phyloP scores from a whole-genome alignment of 495 filamentous ascomycete species.

The Cryomyces antarcticus region DNA sequence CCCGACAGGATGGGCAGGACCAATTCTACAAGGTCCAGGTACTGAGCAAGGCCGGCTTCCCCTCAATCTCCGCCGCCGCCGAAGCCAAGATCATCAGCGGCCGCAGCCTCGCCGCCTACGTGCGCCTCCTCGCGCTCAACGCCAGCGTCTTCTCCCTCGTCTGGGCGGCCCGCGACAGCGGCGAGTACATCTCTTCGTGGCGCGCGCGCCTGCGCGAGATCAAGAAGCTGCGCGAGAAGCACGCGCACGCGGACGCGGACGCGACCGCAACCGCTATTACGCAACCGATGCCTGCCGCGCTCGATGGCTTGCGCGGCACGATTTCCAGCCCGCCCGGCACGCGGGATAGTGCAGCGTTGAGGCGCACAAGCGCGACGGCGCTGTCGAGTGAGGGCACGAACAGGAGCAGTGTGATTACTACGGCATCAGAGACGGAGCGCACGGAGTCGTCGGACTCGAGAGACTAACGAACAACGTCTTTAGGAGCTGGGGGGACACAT shows the following conservation, averaged over 20 bases:
- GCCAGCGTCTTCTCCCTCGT: conserved; percentile 83
- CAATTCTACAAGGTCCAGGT: conserved; percentile 71
- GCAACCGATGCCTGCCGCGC: not conserved
- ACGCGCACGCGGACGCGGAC: not conserved
- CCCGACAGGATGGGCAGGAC: conserved; percentile 15
- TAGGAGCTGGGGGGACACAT: too few relatives aligned
- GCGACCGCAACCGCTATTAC: not conserved
- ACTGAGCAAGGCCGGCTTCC: conserved; percentile 65
- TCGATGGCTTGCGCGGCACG: not conserved
- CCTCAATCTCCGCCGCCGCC: conserved; percentile 71
- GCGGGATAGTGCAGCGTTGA: not conserved
- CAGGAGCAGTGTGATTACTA: not conserved
- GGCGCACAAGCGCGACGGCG: not conserved
- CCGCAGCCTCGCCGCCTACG: conserved; percentile 59
- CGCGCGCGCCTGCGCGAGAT: conserved; percentile 71
- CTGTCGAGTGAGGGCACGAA: not conserved
- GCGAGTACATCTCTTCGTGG: conserved; percentile 81
- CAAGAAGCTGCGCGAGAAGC: conserved; percentile 51
- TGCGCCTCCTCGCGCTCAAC: conserved; percentile 79
- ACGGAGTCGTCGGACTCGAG: not conserved
- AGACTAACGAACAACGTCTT: not conserved
- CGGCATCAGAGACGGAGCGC: not conserved
- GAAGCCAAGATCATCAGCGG: conserved; percentile 73
- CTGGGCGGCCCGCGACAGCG: conserved; percentile 57
- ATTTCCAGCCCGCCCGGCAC: not conserved